Percentiles rank a stretch among this genome's conserved stretches.
Conservation (phyloP, 495 filamentous ascomycete genomes). For the Penicillium robsamsonii region DNA sequence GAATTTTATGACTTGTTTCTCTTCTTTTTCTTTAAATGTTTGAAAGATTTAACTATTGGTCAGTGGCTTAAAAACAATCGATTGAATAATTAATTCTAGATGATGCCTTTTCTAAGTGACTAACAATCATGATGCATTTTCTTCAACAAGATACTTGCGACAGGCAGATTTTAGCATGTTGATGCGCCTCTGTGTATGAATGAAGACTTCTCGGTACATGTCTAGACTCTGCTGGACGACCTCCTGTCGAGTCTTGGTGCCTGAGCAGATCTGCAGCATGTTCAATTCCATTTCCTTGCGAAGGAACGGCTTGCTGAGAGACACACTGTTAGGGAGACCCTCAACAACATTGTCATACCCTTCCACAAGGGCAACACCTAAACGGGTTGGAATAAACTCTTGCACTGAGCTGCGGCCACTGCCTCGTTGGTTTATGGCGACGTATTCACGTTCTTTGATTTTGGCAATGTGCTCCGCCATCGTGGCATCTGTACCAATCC, state of each 20-base stretch:
- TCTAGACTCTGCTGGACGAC: constrained; percentile 78
- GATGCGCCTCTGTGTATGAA: constrained; percentile 70
- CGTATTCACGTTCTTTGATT: constrained; percentile 86
- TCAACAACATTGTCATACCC: constrained; percentile 81
- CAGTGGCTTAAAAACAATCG: not conserved
- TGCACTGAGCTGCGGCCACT: constrained; percentile 58
- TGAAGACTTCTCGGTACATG: constrained; percentile 81
- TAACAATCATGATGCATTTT: constrained; percentile 17
- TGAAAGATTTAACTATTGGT: not conserved
- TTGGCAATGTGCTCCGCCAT: constrained; percentile 99
- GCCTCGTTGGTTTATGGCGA: constrained; percentile 59
- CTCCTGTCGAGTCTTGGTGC: constrained; percentile 65
- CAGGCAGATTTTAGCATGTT: constrained; percentile 65
- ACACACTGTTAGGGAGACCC: constrained; percentile 70
- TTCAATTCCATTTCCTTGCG: constrained; percentile 95
- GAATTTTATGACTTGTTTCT: not conserved
- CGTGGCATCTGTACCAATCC: constrained; percentile 96
- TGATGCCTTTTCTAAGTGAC: not conserved
- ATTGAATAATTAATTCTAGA: not conserved
- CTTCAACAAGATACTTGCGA: constrained; percentile 48
- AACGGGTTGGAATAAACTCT: constrained; percentile 86
- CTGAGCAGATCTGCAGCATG: constrained; percentile 94
- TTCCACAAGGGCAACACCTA: constrained; percentile 87
- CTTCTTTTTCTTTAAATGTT: not conserved
- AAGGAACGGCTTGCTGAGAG: constrained; percentile 93